These are phyloP conservation scores for Lipomyces starkeyi DNA, from an alignment of 805 yeast species.

Conservation along the genomic window DNA sequence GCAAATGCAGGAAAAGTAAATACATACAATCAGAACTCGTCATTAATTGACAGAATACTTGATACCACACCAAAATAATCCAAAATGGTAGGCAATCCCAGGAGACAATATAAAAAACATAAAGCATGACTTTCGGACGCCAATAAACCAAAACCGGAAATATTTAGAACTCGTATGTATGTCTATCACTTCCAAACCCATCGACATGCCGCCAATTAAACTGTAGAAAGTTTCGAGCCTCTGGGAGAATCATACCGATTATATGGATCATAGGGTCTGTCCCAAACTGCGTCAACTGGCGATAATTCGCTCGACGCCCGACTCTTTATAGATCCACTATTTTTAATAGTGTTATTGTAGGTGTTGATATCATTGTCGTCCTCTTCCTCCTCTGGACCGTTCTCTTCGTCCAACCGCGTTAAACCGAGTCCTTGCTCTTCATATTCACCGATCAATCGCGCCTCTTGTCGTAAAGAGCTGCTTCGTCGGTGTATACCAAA, in stretches of 20 bases:
- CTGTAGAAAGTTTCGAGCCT: background rate
- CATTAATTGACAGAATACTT: background rate
- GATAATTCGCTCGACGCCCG: constrained; percentile 23
- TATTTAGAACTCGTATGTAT: constrained; percentile 1
- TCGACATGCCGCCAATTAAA: background rate
- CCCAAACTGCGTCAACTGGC: constrained; percentile 19
- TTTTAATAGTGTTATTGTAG: constrained; percentile 26
- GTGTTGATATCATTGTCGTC: constrained; percentile 23
- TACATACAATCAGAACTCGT: constrained; percentile 2
- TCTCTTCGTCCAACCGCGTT: constrained; percentile 45
- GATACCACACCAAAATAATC: background rate
- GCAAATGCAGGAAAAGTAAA: background rate
- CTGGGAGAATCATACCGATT: constrained; percentile 24
- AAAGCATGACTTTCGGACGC: background rate
- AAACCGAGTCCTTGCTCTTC: constrained; percentile 48
- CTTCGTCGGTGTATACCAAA: constrained; percentile 40
- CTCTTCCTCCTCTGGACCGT: constrained; percentile 23
- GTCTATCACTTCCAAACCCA: constrained; percentile 5
- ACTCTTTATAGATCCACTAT: constrained; percentile 29
- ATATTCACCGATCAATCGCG: constrained; percentile 41
- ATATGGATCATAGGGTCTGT: constrained; percentile 21
- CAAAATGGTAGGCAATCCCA: background rate
- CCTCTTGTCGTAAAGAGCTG: constrained; percentile 43
- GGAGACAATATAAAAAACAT: background rate
- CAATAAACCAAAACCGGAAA: constrained; percentile 12